A percentile compares a stretch with the other conserved stretches of the same genome.
Conservation (phyloP, 768 basidiomycete species). For the Crucibulum laeve region DNA sequence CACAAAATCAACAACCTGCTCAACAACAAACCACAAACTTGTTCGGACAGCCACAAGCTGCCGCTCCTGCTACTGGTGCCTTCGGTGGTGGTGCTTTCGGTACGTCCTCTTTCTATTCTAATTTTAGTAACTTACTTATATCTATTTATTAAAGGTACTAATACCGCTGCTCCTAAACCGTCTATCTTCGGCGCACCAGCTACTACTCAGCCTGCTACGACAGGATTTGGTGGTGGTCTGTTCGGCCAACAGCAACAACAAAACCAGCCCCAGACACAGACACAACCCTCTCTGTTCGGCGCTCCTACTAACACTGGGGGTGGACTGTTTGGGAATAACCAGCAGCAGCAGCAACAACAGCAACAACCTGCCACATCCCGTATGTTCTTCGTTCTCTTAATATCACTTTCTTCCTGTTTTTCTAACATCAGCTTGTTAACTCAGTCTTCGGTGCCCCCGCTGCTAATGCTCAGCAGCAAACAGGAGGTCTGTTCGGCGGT, state of each 20-base stretch:
- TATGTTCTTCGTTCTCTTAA: no score
- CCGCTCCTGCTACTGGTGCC: conserved; percentile 18
- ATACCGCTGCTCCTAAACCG: conserved; percentile 29
- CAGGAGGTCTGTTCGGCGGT: neutral
- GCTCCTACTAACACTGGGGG: no score
- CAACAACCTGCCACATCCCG: conserved; percentile 19
- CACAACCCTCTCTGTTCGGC: conserved; percentile 20
- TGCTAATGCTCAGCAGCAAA: neutral
- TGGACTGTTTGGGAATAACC: conserved; percentile 30
- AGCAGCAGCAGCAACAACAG: conserved; percentile 29
- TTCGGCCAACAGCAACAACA: conserved; percentile 30
- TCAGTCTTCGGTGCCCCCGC: conserved; percentile 10
- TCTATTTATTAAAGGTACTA: conserved; percentile 16
- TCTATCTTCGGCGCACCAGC: conserved; percentile 37
- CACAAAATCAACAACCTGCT: conserved; percentile 13
- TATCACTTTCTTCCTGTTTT: conserved; percentile 6
- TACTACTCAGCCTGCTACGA: conserved; percentile 33
- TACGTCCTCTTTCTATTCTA: conserved; percentile 5
- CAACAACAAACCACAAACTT: conserved; percentile 19
- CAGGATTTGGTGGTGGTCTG: conserved; percentile 28
- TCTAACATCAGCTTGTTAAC: neutral
- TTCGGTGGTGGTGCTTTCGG: conserved; percentile 37
- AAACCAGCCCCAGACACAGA: conserved; percentile 16
- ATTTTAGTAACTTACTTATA: neutral
- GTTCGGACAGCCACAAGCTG: conserved; percentile 30